These are phyloP conservation scores for Vitis rotundifolia DNA, from an alignment of 164 flowering plant species.

Conservation along the genomic window DNA sequence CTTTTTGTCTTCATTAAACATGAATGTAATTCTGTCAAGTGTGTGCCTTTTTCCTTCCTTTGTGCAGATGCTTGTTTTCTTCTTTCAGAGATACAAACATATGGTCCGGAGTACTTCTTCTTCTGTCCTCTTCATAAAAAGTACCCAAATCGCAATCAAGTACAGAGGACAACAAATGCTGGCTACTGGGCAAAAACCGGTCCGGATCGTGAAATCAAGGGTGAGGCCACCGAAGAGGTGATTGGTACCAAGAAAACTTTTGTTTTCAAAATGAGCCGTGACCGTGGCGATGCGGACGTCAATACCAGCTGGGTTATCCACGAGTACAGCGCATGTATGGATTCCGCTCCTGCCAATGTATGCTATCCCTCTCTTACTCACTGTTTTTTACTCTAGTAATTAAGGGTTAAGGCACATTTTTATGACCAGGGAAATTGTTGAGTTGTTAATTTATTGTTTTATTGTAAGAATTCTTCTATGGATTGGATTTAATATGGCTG, in stretches of 20 bases:
- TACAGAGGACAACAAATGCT: slow-evolving; percentile 5
- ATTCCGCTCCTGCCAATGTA: not conserved
- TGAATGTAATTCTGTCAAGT: not conserved
- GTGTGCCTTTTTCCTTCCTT: not conserved
- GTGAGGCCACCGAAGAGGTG: not conserved
- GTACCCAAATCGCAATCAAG: slow-evolving; percentile 6
- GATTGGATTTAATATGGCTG: no score
- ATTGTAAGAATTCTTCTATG: no score
- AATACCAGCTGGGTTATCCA: slow-evolving; percentile 28
- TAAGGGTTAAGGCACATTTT: no score
- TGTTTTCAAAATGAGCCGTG: slow-evolving; percentile 18
- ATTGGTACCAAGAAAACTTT: slow-evolving; percentile 23
- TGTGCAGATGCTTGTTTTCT: not conserved
- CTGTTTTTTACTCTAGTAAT: no score
- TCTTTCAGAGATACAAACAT: not conserved
- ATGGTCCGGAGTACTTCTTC: slow-evolving; percentile 18
- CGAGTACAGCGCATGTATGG: slow-evolving; percentile 12
- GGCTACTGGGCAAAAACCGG: slow-evolving; percentile 31
- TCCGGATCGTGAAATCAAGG: not conserved
- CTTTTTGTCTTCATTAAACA: no score
- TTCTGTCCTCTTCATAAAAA: slow-evolving; percentile 1
- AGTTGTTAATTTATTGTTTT: no score
- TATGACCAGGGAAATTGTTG: no score
- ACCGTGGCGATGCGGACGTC: not conserved
- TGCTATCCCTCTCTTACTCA: no score